Conservation (phyloP, 352 stramenopile species). For the Saprolegnia diclina region DNA sequence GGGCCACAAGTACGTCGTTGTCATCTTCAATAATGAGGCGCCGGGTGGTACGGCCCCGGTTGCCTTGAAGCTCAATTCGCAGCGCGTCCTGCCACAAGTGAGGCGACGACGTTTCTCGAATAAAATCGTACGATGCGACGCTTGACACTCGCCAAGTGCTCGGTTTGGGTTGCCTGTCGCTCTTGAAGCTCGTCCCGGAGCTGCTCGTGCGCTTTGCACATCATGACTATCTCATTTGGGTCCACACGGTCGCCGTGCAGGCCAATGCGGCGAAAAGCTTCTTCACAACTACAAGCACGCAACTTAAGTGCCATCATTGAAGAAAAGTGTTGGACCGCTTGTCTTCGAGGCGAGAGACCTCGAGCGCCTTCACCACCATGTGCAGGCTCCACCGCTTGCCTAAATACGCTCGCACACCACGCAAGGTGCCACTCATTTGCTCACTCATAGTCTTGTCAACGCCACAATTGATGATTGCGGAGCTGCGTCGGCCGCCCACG, state of each 20-base stretch:
- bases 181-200: conserved; percentile 60
- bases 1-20: conserved; percentile 54
- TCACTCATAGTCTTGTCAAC: not conserved
- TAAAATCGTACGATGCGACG: conserved; percentile 50
- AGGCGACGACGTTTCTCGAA: not conserved
- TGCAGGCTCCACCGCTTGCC: conserved; percentile 2
- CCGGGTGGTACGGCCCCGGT: conserved; percentile 57
- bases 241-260: conserved; percentile 48
- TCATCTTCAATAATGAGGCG: conserved; percentile 48
- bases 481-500: not conserved
- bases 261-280: conserved; percentile 64
- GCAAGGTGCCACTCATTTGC: not conserved
- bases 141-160: conserved; percentile 44
- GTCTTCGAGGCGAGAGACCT: conserved; percentile 14
- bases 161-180: conserved; percentile 56
- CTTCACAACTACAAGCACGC: conserved; percentile 11
- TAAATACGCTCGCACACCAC: not conserved
- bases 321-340: not conserved
- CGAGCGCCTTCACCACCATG: not conserved
- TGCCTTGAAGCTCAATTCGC: conserved; percentile 49
- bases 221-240: conserved; percentile 60
- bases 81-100: conserved; percentile 37
- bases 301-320: not conserved
- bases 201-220: conserved; percentile 56
- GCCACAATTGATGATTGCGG: not conserved